Conservation (phyloP, 768 basidiomycete genomes). For the Lanmaoa rubissima region DNA sequence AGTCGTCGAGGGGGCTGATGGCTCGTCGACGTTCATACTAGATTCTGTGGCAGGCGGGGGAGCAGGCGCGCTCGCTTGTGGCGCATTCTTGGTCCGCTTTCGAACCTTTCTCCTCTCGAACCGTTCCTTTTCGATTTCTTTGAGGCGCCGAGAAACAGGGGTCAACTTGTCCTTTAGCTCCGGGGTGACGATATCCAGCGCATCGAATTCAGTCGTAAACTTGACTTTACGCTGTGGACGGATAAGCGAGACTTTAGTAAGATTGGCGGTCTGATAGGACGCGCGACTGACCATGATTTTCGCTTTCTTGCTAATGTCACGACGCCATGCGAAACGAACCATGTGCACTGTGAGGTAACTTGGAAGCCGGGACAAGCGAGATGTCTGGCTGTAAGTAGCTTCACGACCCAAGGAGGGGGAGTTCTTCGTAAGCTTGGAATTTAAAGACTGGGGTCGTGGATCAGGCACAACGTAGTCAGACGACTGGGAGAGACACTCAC, state of each 20-base stretch:
- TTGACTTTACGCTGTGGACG: slow-evolving; percentile 76
- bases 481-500: slow-evolving; percentile 39
- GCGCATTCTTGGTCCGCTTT: slow-evolving; percentile 59
- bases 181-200: slow-evolving; percentile 75
- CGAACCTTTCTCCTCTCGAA: slow-evolving; percentile 79
- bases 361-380: slow-evolving; percentile 82
- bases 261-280: neutral
- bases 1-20: slow-evolving; percentile 17
- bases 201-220: slow-evolving; percentile 88
- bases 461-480: neutral
- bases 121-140: slow-evolving; percentile 82
- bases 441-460: slow-evolving; percentile 58
- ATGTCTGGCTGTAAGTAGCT: slow-evolving; percentile 77
- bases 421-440: slow-evolving; percentile 82
- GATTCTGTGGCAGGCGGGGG: slow-evolving; percentile 22
- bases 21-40: slow-evolving; percentile 50
- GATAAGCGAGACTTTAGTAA: neutral
- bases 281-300: slow-evolving; percentile 82
- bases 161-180: slow-evolving; percentile 71
- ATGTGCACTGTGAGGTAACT: slow-evolving; percentile 86
- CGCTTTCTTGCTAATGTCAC: slow-evolving; percentile 87
- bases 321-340: slow-evolving; percentile 95
- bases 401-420: slow-evolving; percentile 78
- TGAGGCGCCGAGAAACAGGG: slow-evolving; percentile 69
- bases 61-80: slow-evolving; percentile 14